Percentiles rank a stretch among this genome's conserved stretches.
Evolutionary conservation across 140 eudicot genomes (phyloP).

Genomic region (Cichorium intybus): DNA sequence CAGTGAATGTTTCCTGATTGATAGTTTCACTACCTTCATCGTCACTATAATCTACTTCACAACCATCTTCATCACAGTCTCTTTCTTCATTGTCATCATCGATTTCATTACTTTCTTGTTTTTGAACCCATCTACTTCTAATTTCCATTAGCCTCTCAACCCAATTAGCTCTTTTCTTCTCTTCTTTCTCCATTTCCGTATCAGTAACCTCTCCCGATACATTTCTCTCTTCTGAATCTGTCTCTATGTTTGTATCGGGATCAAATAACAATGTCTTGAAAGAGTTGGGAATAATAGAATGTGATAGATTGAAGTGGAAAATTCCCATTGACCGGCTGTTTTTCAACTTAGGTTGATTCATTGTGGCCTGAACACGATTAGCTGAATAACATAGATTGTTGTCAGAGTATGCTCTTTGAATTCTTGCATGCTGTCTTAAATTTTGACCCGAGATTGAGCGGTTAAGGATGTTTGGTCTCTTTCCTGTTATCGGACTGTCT

Average conservation of each 20-base stretch:
- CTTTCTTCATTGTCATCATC: constrained; percentile 22
- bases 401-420: constrained; percentile 62
- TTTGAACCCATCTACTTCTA: constrained; percentile 47
- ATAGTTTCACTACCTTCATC: constrained; percentile 40
- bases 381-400: constrained; percentile 47
- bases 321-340: constrained; percentile 52
- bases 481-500: constrained; percentile 18
- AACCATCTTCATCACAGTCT: constrained; percentile 48
- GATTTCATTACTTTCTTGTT: constrained; percentile 30
- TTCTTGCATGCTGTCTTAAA: constrained; percentile 27
- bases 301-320: constrained; percentile 53
- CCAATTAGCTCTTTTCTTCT: constrained; percentile 65
- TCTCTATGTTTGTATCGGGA: constrained; percentile 26
- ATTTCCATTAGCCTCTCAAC: constrained; percentile 63
- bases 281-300: constrained; percentile 43
- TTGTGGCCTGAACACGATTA: constrained; percentile 35
- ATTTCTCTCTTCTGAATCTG: constrained; percentile 17
- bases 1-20: constrained; percentile 48
- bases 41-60: constrained; percentile 67
- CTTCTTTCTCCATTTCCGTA: constrained; percentile 32
- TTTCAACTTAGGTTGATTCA: constrained; percentile 44
- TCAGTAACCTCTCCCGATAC: constrained; percentile 13
- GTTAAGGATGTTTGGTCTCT: constrained; percentile 25
- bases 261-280: constrained; percentile 42
- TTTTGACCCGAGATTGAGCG: constrained; percentile 54